phyloP scores from a whole-genome alignment of 2,329 filamentous ascomycete genomes.

The Chalaropsis ovoidea region DNA sequence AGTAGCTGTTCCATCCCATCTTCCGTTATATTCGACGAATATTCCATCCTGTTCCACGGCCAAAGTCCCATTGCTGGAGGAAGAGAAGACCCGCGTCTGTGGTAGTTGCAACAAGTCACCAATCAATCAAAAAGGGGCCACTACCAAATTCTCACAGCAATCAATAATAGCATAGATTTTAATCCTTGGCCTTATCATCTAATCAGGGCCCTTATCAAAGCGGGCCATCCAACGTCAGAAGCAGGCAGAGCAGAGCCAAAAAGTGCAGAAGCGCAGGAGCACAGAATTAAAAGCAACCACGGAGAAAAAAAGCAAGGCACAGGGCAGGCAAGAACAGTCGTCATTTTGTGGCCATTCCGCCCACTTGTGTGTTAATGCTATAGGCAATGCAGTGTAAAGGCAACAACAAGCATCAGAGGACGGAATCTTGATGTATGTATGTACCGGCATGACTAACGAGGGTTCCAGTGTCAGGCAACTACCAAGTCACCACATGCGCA shows the following conservation, averaged over 20 bases:
- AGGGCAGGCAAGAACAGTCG: conserved; percentile 7
- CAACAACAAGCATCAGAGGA: not conserved
- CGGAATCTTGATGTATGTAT: not conserved
- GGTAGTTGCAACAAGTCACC: not conserved
- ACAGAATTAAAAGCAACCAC: not conserved
- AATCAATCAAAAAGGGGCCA: conserved; percentile 5
- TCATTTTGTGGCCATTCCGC: not conserved
- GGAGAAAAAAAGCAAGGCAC: conserved; percentile 15
- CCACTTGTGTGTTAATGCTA: not conserved
- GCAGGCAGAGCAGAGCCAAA: not conserved
- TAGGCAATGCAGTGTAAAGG: not conserved
- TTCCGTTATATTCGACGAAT: not conserved
- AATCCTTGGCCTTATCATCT: conserved; percentile 22
- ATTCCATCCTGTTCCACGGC: not conserved
- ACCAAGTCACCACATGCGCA: too few relatives aligned
- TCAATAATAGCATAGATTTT: not conserved
- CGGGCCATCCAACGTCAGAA: not conserved
- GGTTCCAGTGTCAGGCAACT: too few relatives aligned
- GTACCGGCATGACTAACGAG: too few relatives aligned
- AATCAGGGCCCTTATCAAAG: not conserved
- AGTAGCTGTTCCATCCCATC: not conserved
- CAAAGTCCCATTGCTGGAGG: not conserved
- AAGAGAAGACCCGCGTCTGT: conserved; percentile 4
- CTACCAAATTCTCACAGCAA: not conserved
- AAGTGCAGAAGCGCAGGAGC: not conserved